phyloP scores from a whole-genome alignment of 1,284 basidiomycete genomes.

The Leccinum subrobustum region DNA sequence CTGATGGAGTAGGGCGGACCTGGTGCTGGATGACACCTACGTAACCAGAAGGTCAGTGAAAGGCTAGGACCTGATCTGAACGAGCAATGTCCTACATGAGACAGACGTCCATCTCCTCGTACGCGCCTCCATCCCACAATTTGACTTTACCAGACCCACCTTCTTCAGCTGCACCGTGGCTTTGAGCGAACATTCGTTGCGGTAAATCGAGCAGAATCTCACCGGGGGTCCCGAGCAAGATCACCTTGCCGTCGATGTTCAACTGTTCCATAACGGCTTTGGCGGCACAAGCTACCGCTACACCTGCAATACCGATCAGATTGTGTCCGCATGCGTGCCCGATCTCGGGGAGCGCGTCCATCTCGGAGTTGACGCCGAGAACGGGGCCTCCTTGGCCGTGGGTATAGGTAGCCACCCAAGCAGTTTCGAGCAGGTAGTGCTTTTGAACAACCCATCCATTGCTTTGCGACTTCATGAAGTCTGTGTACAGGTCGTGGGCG shows the following conservation, averaged over 20 bases:
- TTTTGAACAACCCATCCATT: slow-evolving; percentile 56
- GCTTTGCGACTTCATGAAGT: slow-evolving; percentile 51
- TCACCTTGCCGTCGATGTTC: slow-evolving; percentile 62
- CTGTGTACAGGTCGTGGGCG: slow-evolving; percentile 55
- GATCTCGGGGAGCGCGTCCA: slow-evolving; percentile 63
- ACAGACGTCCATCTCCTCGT: slow-evolving; percentile 66
- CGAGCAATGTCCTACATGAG: slow-evolving; percentile 47
- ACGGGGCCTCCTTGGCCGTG: slow-evolving; percentile 54
- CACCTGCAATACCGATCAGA: slow-evolving; percentile 72
- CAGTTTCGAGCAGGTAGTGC: slow-evolving; percentile 63
- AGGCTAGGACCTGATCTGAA: neutral
- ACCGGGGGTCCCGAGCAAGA: slow-evolving; percentile 77
- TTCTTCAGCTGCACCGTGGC: slow-evolving; percentile 59
- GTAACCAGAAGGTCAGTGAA: neutral
- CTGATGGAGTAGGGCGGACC: slow-evolving; percentile 55
- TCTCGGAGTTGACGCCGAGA: slow-evolving; percentile 77
- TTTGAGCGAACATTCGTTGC: neutral
- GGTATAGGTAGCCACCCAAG: slow-evolving; percentile 67
- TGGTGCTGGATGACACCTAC: slow-evolving; percentile 63
- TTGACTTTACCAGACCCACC: slow-evolving; percentile 68
- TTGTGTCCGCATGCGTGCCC: slow-evolving; percentile 83
- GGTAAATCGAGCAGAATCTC: slow-evolving; percentile 2
- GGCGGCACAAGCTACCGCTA: slow-evolving; percentile 65
- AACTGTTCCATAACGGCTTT: slow-evolving; percentile 54
- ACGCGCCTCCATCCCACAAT: slow-evolving; percentile 63